These are phyloP conservation scores for Microcyclosporella mali DNA, from an alignment of 2,329 filamentous ascomycete genomes.

Conservation along the genomic window DNA sequence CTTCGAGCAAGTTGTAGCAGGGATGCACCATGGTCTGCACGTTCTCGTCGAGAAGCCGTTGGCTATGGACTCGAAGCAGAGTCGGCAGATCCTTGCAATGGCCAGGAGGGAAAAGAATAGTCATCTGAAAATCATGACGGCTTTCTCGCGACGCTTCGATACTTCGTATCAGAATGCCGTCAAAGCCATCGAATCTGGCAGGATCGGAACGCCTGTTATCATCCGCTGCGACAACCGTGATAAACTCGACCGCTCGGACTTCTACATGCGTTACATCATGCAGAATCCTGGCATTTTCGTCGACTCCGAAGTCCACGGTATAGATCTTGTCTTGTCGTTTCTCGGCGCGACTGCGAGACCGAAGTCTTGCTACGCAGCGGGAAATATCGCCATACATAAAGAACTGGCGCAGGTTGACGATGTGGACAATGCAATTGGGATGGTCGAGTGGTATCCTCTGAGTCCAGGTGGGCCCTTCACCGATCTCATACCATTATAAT, in stretches of 20 bases:
- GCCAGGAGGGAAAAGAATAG: constrained; percentile 19
- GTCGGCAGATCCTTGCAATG: constrained; percentile 8
- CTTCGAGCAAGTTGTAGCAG: constrained; percentile 51
- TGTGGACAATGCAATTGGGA: constrained; percentile 39
- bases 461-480: constrained; percentile 27
- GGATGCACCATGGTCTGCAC: constrained; percentile 49
- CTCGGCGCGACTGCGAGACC: constrained; percentile 33
- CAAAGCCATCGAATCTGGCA: constrained; percentile 32
- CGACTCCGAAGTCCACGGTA: constrained; percentile 41
- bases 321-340: constrained; percentile 40
- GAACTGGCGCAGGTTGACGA: constrained; percentile 36
- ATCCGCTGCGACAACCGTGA: constrained; percentile 42
- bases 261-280: constrained; percentile 39
- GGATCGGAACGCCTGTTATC: constrained; percentile 37
- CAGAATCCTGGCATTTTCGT: constrained; percentile 42
- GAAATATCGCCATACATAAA: constrained; percentile 32
- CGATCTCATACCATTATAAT: constrained; percentile 39
- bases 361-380: constrained; percentile 35
- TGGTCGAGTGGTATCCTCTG: constrained; percentile 34
- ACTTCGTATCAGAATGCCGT: constrained; percentile 37
- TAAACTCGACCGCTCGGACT: constrained; percentile 34
- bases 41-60: constrained; percentile 52
- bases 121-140: constrained; percentile 37
- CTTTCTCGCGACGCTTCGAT: constrained; percentile 43
- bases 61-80: constrained; percentile 16